phyloP scores from a whole-genome alignment of 139 green algal genomes.

The Chlamydomonas asymmetrica region DNA sequence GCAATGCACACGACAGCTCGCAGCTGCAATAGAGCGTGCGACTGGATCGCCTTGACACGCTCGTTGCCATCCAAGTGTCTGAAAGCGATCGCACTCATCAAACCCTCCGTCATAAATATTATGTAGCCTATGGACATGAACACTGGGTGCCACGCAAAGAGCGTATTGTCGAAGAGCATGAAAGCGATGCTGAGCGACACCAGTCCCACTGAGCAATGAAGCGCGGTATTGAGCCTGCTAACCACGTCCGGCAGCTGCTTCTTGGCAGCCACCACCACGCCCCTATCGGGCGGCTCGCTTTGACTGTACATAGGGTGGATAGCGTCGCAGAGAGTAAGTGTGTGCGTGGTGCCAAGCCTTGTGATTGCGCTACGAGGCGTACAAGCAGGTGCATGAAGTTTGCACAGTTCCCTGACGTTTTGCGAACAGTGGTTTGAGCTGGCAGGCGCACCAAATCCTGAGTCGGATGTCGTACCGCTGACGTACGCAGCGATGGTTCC shows the following conservation, averaged over 20 bases:
- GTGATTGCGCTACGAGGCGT: too few relatives aligned
- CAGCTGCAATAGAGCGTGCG: conserved; percentile 45
- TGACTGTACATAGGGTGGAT: too few relatives aligned
- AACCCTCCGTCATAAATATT: conserved; percentile 44
- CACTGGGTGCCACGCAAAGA: conserved; percentile 53
- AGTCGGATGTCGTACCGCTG: too few relatives aligned
- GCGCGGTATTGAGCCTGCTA: conserved; percentile 1
- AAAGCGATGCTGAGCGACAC: not conserved
- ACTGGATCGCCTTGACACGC: conserved; percentile 39
- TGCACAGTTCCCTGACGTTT: too few relatives aligned
- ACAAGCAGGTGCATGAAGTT: too few relatives aligned
- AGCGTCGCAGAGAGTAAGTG: too few relatives aligned
- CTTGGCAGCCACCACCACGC: too few relatives aligned
- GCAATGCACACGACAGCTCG: conserved; percentile 30
- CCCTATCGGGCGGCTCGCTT: too few relatives aligned
- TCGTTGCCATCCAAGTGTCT: conserved; percentile 31
- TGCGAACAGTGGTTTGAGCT: too few relatives aligned
- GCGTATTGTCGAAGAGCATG: conserved; percentile 35
- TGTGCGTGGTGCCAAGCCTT: too few relatives aligned
- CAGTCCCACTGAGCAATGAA: not conserved
- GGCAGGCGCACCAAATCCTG: too few relatives aligned
- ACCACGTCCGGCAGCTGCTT: not conserved
- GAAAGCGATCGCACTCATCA: conserved; percentile 40
- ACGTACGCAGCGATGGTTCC: too few relatives aligned
- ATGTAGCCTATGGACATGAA: conserved; percentile 52